phyloP scores from a whole-genome alignment of 2,329 filamentous ascomycete species.

The Macrophomina pseudophaseolina region DNA sequence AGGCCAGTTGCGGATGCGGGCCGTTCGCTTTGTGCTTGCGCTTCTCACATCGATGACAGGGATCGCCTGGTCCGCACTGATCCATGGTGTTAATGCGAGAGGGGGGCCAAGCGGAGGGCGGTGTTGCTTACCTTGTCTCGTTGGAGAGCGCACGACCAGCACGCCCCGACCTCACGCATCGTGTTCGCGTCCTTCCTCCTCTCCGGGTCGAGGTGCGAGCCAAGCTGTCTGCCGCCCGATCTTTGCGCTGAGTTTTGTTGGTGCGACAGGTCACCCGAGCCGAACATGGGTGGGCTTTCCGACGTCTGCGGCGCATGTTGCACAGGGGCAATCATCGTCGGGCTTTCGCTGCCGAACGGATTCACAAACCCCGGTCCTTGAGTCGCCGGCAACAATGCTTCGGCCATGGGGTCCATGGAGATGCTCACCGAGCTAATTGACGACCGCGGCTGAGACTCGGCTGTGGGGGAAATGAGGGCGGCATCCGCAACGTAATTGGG shows the following conservation, averaged over 20 bases:
- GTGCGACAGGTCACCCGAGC: not conserved
- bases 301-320: slow-evolving; percentile 13
- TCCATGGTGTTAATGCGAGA: slow-evolving; percentile 22
- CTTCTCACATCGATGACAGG: slow-evolving; percentile 47
- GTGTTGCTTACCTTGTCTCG: slow-evolving; percentile 47
- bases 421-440: slow-evolving; percentile 11
- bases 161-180: slow-evolving; percentile 54
- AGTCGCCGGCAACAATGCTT: not conserved
- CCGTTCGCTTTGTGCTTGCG: slow-evolving; percentile 44
- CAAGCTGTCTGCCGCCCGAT: slow-evolving; percentile 45
- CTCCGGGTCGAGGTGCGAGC: slow-evolving; percentile 43
- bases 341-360: slow-evolving; percentile 18
- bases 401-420: slow-evolving; percentile 15
- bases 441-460: slow-evolving; percentile 6
- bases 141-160: slow-evolving; percentile 56
- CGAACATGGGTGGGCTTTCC: slow-evolving; percentile 13
- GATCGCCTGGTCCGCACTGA: slow-evolving; percentile 46
- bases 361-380: slow-evolving; percentile 16
- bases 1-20: slow-evolving; percentile 49
- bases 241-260: slow-evolving; percentile 30
- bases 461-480: slow-evolving; percentile 4
- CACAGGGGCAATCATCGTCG: not conserved
- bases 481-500: slow-evolving; percentile 9
- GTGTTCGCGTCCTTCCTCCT: slow-evolving; percentile 49
- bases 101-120: slow-evolving; percentile 9